These are phyloP conservation scores for Ehretia macrophylla DNA, from an alignment of 257 asterid genomes.

Conservation along the genomic window DNA sequence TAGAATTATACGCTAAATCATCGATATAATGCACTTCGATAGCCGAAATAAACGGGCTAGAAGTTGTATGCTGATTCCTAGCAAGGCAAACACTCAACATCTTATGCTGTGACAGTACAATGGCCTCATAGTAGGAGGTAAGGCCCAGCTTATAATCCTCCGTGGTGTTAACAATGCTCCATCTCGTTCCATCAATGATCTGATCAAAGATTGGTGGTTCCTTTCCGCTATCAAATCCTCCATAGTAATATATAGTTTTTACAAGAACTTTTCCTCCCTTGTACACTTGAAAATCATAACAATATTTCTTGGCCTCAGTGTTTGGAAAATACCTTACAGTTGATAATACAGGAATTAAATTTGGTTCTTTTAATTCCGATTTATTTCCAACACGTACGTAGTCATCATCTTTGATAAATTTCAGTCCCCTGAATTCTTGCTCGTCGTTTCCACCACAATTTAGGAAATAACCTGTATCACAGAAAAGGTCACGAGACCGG, in stretches of 20 bases:
- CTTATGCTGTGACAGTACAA: slow-evolving; percentile 53
- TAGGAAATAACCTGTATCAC: slow-evolving; percentile 46
- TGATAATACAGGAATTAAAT: slow-evolving; percentile 39
- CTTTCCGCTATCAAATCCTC: slow-evolving; percentile 77
- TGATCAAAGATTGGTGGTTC: slow-evolving; percentile 87
- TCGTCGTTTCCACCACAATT: slow-evolving; percentile 57
- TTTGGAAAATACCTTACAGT: slow-evolving; percentile 64
- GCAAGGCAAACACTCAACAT: slow-evolving; percentile 65
- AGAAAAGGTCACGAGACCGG: no score
- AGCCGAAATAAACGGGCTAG: slow-evolving; percentile 76
- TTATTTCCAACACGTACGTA: slow-evolving; percentile 54
- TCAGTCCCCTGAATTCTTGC: slow-evolving; percentile 39
- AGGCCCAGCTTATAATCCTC: slow-evolving; percentile 57
- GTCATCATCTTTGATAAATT: slow-evolving; percentile 44
- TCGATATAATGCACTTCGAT: slow-evolving; percentile 54
- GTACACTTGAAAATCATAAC: slow-evolving; percentile 57
- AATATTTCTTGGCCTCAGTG: slow-evolving; percentile 39
- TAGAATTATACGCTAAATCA: slow-evolving; percentile 58
- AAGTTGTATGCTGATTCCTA: slow-evolving; percentile 47
- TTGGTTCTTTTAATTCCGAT: slow-evolving; percentile 38
- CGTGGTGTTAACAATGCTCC: slow-evolving; percentile 73
- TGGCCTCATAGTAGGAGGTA: slow-evolving; percentile 64
- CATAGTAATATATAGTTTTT: slow-evolving; percentile 60
- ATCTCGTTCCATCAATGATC: slow-evolving; percentile 75
- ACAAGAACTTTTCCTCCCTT: slow-evolving; percentile 55